A percentile compares a stretch with the other conserved stretches of the same genome.
phyloP scores from a whole-genome alignment of 1,139 yeast species.

The Yamadazyma songkhlaensis region DNA sequence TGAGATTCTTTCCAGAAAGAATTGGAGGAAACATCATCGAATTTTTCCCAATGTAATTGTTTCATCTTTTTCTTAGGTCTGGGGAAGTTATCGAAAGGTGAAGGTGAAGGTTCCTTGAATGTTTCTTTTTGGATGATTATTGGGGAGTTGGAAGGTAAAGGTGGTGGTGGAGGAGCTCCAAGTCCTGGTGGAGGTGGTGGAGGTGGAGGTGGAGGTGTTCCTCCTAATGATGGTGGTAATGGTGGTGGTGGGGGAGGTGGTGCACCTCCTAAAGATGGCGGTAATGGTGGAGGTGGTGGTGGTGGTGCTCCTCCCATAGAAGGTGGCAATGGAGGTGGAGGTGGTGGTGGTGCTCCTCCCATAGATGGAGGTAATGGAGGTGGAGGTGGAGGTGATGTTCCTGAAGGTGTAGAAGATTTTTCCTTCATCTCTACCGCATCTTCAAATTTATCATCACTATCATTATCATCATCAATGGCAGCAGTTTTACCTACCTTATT shows the following conservation, averaged over 20 bases:
- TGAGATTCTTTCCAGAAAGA: conserved; percentile 61
- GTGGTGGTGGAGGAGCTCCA: conserved; percentile 19
- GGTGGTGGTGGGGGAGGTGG: conserved; percentile 20
- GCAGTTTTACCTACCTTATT: conserved; percentile 45
- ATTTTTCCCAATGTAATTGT: conserved; percentile 82
- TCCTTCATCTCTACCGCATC: conserved; percentile 15
- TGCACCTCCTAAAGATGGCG: conserved; percentile 16
- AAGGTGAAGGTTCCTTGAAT: conserved; percentile 19
- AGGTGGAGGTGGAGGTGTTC: conserved; percentile 14
- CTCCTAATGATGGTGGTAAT: conserved; percentile 16
- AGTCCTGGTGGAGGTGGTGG: conserved; percentile 19
- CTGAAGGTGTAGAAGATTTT: conserved; percentile 15
- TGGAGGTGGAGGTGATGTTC: conserved; percentile 24
- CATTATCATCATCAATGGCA: conserved; percentile 24
- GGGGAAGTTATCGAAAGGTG: conserved; percentile 59
- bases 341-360: conserved; percentile 22
- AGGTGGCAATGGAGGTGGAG: conserved; percentile 23
- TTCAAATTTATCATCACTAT: conserved; percentile 1
- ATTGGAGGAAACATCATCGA: conserved; percentile 52
- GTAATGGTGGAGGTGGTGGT: conserved; percentile 22
- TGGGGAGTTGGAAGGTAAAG: conserved; percentile 19
- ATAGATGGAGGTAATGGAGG: conserved; percentile 22
- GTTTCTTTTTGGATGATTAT: conserved; percentile 8
- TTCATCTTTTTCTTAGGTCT: conserved; percentile 77
- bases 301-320: conserved; percentile 22